phyloP scores from a whole-genome alignment of 257 asterid species.

The Plantago elongata region DNA sequence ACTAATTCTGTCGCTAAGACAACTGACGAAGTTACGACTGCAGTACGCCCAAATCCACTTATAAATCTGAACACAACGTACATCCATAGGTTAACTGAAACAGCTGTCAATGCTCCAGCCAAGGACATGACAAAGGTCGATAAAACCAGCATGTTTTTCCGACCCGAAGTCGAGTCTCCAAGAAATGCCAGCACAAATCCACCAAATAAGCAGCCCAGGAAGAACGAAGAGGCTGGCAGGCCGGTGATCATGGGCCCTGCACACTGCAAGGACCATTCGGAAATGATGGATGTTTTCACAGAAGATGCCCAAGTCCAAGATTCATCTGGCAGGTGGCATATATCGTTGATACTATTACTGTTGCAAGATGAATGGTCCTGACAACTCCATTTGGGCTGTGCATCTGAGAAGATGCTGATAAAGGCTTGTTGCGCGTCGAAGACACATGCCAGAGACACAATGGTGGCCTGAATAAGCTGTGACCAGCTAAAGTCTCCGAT shows the following conservation, averaged over 20 bases:
- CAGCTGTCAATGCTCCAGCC: slow-evolving; percentile 28
- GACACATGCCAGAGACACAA: slow-evolving; percentile 37
- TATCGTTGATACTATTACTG: slow-evolving; percentile 11
- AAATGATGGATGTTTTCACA: slow-evolving; percentile 28
- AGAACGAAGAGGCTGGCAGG: slow-evolving; percentile 54
- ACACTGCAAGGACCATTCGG: slow-evolving; percentile 56
- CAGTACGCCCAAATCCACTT: slow-evolving; percentile 41
- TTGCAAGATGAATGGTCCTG: not conserved
- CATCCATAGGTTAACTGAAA: slow-evolving; percentile 40
- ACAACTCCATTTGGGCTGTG: slow-evolving; percentile 42
- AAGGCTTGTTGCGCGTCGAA: slow-evolving; percentile 53
- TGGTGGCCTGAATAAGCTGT: slow-evolving; percentile 31
- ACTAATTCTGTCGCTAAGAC: slow-evolving; percentile 47
- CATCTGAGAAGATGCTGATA: slow-evolving; percentile 41
- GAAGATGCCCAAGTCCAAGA: slow-evolving; percentile 50
- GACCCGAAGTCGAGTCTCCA: slow-evolving; percentile 39
- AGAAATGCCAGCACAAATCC: slow-evolving; percentile 36
- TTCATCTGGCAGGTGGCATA: slow-evolving; percentile 26
- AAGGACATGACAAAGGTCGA: slow-evolving; percentile 40
- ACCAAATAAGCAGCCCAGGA: slow-evolving; percentile 40
- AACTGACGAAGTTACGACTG: slow-evolving; percentile 33
- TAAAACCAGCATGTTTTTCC: slow-evolving; percentile 35
- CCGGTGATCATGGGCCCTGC: slow-evolving; percentile 26
- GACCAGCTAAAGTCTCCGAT: slow-evolving; percentile 12
- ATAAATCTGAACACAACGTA: slow-evolving; percentile 33